phyloP scores from a whole-genome alignment of 176 grass and related monocot species.

The Oryza glaberrima region DNA sequence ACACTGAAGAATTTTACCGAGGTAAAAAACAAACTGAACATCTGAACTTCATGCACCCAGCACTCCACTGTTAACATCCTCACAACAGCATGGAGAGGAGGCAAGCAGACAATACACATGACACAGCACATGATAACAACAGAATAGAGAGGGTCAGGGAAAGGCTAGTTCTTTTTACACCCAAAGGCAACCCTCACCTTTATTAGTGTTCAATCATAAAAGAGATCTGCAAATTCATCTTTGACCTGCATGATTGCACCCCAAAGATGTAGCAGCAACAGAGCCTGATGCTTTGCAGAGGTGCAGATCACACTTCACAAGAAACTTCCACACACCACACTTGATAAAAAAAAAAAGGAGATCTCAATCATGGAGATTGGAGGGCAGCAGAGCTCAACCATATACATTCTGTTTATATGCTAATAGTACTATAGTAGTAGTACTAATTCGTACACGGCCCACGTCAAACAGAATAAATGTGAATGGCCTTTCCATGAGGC shows the following conservation, averaged over 20 bases:
- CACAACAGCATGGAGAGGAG: background rate
- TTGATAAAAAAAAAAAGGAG: background rate
- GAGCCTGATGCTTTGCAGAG: conserved; percentile 38
- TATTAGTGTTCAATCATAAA: conserved; percentile 11
- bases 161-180: background rate
- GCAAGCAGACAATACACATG: background rate
- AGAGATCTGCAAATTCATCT: conserved; percentile 31
- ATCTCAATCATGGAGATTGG: conserved; percentile 40
- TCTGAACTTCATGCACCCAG: background rate
- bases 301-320: conserved; percentile 22
- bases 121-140: conserved; percentile 27
- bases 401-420: background rate
- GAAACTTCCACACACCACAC: conserved; percentile 24
- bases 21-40: background rate
- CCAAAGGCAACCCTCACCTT: conserved; percentile 3
- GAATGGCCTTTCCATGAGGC: conserved; percentile 2
- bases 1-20: background rate
- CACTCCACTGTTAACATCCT: background rate
- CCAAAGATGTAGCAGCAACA: conserved; percentile 40
- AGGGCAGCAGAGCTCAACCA: background rate
- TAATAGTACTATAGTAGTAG: background rate
- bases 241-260: conserved; percentile 53
- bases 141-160: background rate
- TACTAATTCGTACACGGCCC: background rate
- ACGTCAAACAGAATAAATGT: conserved; percentile 34